phyloP scores from a whole-genome alignment of 495 filamentous ascomycete species.

The Penicillium robsamsonii region DNA sequence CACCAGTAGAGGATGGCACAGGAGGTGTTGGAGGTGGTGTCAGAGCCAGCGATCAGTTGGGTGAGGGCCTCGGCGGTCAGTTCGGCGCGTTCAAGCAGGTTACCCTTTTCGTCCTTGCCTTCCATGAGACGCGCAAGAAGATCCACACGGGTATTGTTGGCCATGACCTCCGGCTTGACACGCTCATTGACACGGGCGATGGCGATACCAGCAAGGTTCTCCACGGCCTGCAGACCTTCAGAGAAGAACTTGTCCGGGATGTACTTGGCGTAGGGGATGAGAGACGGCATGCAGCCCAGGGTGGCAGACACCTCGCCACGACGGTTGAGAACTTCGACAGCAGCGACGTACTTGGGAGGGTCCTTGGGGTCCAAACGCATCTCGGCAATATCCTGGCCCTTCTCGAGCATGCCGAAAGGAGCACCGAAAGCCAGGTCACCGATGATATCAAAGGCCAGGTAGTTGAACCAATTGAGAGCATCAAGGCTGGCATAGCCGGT shows the following conservation, averaged over 20 bases:
- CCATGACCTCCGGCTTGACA: slow-evolving; percentile 59
- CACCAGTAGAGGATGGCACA: slow-evolving; percentile 83
- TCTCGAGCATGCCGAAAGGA: slow-evolving; percentile 54
- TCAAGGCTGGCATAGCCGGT: slow-evolving; percentile 63
- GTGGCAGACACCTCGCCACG: slow-evolving; percentile 54
- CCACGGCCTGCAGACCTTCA: slow-evolving; percentile 48
- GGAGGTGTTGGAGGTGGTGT: slow-evolving; percentile 86
- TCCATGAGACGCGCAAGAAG: slow-evolving; percentile 83
- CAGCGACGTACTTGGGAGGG: slow-evolving; percentile 47
- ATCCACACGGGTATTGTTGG: slow-evolving; percentile 64
- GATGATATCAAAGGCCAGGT: slow-evolving; percentile 90
- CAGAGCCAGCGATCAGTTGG: slow-evolving; percentile 85
- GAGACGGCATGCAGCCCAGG: slow-evolving; percentile 44
- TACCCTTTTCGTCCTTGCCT: slow-evolving; percentile 75
- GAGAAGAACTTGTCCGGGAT: slow-evolving; percentile 54
- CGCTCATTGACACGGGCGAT: slow-evolving; percentile 76
- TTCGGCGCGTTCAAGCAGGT: slow-evolving; percentile 70
- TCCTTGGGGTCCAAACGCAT: slow-evolving; percentile 49
- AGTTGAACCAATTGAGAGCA: slow-evolving; percentile 91
- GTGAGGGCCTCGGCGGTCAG: slow-evolving; percentile 86
- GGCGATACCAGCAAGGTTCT: slow-evolving; percentile 61
- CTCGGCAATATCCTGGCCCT: slow-evolving; percentile 58
- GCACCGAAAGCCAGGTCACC: slow-evolving; percentile 58
- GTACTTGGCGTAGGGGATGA: slow-evolving; percentile 52
- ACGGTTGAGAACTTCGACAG: slow-evolving; percentile 55